Conservation (phyloP, 2,329 filamentous ascomycete genomes). For the Fusarium algeriense region DNA sequence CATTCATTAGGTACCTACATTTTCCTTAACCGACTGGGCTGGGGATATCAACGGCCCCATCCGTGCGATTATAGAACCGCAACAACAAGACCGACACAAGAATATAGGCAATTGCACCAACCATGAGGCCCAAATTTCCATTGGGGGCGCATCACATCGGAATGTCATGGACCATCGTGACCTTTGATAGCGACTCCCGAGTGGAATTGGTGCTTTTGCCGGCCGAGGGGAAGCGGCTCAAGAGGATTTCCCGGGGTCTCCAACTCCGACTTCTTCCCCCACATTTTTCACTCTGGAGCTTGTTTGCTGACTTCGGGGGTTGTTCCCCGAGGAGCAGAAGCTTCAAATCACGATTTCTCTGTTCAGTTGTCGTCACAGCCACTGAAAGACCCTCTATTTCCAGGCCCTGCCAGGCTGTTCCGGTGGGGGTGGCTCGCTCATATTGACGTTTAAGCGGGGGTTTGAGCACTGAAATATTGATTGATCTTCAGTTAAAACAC, state of each 20-base stretch:
- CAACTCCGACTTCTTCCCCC: constrained; percentile 46
- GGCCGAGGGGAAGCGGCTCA: constrained; percentile 49
- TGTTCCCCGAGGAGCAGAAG: constrained; percentile 26
- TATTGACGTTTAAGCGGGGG: constrained; percentile 41
- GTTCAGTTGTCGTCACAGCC: constrained; percentile 23
- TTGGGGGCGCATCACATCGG: constrained; percentile 36
- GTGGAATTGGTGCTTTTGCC: constrained; percentile 38
- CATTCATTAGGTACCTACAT: background rate
- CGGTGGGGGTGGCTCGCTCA: constrained; percentile 46
- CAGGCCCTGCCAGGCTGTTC: constrained; percentile 14
- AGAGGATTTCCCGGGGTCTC: constrained; percentile 54
- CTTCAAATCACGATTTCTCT: constrained; percentile 13
- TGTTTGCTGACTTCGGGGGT: constrained; percentile 15
- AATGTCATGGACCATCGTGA: constrained; percentile 42
- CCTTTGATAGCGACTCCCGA: constrained; percentile 32
- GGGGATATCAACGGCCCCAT: constrained; percentile 38
- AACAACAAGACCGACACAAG: constrained; percentile 35
- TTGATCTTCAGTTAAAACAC: constrained; percentile 32
- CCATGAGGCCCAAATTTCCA: constrained; percentile 29
- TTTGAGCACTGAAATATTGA: background rate
- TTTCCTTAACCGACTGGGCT: background rate
- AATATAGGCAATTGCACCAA: constrained; percentile 24
- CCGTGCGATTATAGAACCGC: constrained; percentile 14
- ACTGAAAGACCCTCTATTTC: constrained; percentile 26
- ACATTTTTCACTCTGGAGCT: constrained; percentile 24